A percentile compares a stretch with the other conserved stretches of the same genome.
These are phyloP conservation scores for Stephanodiscus minutulus DNA, from an alignment of 108 stramenopile genomes.

Conservation along the genomic window DNA sequence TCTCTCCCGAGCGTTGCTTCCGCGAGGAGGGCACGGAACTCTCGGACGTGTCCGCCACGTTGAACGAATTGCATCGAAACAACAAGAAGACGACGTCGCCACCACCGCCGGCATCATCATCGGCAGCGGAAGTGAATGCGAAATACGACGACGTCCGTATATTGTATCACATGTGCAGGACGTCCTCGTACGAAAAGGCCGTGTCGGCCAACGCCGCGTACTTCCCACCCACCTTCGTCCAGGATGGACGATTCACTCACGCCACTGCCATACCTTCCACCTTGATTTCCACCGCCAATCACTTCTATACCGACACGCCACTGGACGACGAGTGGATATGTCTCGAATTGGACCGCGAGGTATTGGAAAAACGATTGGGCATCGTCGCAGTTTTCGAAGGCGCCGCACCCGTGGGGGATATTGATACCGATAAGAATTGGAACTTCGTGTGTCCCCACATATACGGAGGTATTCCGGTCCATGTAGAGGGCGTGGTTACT, in stretches of 20 bases:
- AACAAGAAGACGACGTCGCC: not conserved
- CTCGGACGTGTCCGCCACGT: constrained; percentile 41
- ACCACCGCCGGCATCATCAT: too few species aligned
- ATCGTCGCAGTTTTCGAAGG: constrained; percentile 72
- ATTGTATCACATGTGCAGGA: constrained; percentile 87
- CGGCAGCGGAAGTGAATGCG: constrained; percentile 11
- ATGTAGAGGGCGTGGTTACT: constrained; percentile 63
- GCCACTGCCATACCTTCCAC: constrained; percentile 73
- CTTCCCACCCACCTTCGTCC: constrained; percentile 82
- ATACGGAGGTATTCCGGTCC: constrained; percentile 78
- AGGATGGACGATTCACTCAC: constrained; percentile 83
- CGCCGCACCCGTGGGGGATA: constrained; percentile 76
- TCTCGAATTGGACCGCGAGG: constrained; percentile 58
- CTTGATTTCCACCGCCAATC: constrained; percentile 78
- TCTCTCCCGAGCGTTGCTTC: constrained; percentile 68
- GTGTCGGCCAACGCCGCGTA: constrained; percentile 57
- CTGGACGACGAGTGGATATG: constrained; percentile 80
- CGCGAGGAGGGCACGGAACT: constrained; percentile 59
- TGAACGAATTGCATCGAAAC: constrained; percentile 47
- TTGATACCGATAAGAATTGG: constrained; percentile 31
- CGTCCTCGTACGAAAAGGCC: constrained; percentile 66
- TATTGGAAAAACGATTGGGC: constrained; percentile 54
- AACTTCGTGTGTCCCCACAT: constrained; percentile 77
- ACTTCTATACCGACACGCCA: constrained; percentile 63
- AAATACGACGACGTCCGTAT: constrained; percentile 20